Conservation (phyloP, 148 eudicot species). For the Vaccinium corymbosum region DNA sequence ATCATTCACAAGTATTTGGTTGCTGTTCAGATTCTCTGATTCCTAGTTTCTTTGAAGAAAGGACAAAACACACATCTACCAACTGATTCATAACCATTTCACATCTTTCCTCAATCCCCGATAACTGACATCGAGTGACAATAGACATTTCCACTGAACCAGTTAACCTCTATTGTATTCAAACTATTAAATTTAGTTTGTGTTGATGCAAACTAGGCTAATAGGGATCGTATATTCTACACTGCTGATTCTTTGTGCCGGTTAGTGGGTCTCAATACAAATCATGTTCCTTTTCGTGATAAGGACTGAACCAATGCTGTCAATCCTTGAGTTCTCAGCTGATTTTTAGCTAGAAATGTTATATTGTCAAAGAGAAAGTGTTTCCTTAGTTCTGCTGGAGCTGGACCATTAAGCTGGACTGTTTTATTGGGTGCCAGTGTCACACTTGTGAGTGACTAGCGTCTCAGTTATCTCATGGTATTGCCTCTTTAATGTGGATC, state of each 20-base stretch:
- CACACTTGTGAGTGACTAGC: not conserved
- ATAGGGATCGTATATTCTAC: not conserved
- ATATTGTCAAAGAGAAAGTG: not conserved
- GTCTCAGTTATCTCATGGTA: not conserved
- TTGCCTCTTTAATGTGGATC: not conserved
- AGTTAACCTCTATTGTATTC: not conserved
- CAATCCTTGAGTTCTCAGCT: conserved; percentile 5
- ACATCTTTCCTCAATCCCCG: not conserved
- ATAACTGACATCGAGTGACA: not conserved
- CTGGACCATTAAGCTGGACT: not conserved
- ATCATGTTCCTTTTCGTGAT: not conserved
- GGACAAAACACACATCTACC: not conserved
- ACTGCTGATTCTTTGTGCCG: not conserved
- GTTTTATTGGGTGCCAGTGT: not conserved
- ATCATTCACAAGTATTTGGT: not conserved
- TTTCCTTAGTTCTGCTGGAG: not conserved
- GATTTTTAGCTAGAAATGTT: not conserved
- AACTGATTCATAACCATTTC: not conserved
- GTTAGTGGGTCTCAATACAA: not conserved
- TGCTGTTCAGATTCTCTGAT: not conserved
- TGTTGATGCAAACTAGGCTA: not conserved
- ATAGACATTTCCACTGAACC: not conserved
- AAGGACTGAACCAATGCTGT: not conserved
- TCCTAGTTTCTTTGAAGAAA: not conserved
- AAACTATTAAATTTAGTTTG: not conserved